These are phyloP conservation scores for Yamadazyma olivae DNA, from an alignment of 805 yeast species.

Conservation along the genomic window DNA sequence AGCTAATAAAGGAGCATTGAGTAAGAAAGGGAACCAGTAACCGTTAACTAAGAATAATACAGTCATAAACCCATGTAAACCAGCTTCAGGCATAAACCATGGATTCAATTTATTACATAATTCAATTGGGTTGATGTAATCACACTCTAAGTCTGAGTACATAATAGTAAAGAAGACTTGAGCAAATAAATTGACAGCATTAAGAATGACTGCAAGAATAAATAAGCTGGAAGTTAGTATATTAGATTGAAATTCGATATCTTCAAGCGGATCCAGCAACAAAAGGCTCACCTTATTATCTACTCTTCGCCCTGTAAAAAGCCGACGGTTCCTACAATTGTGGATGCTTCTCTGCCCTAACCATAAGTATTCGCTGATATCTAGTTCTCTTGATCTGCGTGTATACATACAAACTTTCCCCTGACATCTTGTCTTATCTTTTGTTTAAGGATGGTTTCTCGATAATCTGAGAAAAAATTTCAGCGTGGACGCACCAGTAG, in stretches of 20 bases:
- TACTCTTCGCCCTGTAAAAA: no score
- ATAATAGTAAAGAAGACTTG: slow-evolving; percentile 95
- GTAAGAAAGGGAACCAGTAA: slow-evolving; percentile 83
- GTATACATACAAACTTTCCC: slow-evolving; percentile 48
- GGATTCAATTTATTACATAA: slow-evolving; percentile 90
- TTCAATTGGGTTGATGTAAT: slow-evolving; percentile 96
- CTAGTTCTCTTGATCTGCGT: no score
- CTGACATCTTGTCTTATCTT: slow-evolving; percentile 29
- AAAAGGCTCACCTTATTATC: no score
- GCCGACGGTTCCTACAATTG: no score
- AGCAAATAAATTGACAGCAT: slow-evolving; percentile 82
- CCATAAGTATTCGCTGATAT: no score
- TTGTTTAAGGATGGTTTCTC: slow-evolving; percentile 1
- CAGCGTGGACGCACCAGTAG: slow-evolving; percentile 2
- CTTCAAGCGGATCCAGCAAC: background rate
- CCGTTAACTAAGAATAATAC: slow-evolving; percentile 76
- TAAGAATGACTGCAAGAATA: slow-evolving; percentile 74
- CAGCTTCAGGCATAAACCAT: slow-evolving; percentile 88
- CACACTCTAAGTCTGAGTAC: slow-evolving; percentile 93
- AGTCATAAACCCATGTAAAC: slow-evolving; percentile 70
- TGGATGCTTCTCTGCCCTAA: no score
- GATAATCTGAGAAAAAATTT: slow-evolving; percentile 2
- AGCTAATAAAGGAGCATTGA: slow-evolving; percentile 80
- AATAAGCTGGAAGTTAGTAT: slow-evolving; percentile 45
- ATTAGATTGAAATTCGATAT: background rate